A percentile compares a stretch with the other conserved stretches of the same genome.
These are phyloP conservation scores for Kwoniella dejecticola DNA, from an alignment of 768 basidiomycete species.

Conservation along the genomic window DNA sequence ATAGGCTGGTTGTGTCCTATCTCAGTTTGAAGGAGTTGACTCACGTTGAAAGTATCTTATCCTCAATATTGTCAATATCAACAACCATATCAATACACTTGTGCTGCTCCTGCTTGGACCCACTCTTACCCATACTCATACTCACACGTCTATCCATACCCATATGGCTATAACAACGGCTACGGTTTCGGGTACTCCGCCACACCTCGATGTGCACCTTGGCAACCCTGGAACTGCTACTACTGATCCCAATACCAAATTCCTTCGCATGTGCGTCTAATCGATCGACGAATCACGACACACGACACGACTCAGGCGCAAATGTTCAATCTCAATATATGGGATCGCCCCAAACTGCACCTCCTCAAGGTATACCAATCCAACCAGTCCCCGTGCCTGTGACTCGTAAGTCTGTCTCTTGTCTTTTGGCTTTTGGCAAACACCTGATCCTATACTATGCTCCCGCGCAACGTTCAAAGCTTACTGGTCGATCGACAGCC, in stretches of 20 bases:
- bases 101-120: too few relatives aligned
- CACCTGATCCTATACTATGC: not conserved
- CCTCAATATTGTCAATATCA: too few relatives aligned
- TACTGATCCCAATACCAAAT: not conserved
- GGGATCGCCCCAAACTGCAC: not conserved
- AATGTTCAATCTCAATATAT: constrained; percentile 17
- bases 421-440: not conserved
- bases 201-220: constrained; percentile 15
- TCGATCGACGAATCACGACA: not conserved
- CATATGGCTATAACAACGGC: too few relatives aligned
- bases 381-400: not conserved
- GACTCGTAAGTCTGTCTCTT: constrained; percentile 7
- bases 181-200: too few relatives aligned
- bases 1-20: too few relatives aligned
- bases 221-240: constrained; percentile 10
- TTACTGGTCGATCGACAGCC: not conserved
- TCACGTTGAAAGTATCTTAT: not conserved
- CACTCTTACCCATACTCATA: constrained; percentile 12
- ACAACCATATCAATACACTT: too few relatives aligned
- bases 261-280: constrained; percentile 2
- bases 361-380: constrained; percentile 7
- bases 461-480: not conserved
- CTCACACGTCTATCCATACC: constrained; percentile 1
- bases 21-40: too few relatives aligned
- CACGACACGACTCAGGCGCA: not conserved